phyloP scores from a whole-genome alignment of 2,329 filamentous ascomycete genomes.

The Neonectria faginata region DNA sequence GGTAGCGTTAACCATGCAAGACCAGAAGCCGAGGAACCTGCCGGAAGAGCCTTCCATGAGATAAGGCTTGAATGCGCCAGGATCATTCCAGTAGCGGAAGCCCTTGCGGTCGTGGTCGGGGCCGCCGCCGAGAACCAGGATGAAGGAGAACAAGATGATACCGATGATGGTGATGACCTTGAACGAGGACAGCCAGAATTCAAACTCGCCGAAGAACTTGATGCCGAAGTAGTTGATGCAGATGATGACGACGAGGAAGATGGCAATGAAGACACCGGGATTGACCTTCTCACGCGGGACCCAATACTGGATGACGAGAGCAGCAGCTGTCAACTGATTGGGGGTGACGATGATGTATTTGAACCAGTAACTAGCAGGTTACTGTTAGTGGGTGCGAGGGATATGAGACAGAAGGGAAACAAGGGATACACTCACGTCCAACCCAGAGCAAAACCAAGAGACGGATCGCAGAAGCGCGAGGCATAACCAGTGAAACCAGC shows the following conservation, averaged over 20 bases:
- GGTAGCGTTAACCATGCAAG: constrained; percentile 78
- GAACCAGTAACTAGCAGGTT: constrained; percentile 69
- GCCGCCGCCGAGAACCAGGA: constrained; percentile 74
- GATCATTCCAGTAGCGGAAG: constrained; percentile 74
- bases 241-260: constrained; percentile 73
- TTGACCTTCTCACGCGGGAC: constrained; percentile 73
- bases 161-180: constrained; percentile 76
- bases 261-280: constrained; percentile 82
- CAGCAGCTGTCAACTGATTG: constrained; percentile 85
- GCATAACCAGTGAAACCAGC: constrained; percentile 87
- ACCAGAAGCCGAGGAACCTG: constrained; percentile 74
- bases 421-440: constrained; percentile 68
- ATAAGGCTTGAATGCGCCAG: constrained; percentile 59
- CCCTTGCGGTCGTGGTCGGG: constrained; percentile 71
- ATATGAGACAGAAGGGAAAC: background rate
- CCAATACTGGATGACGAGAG: constrained; percentile 85
- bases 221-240: constrained; percentile 78
- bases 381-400: constrained; percentile 26
- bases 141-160: constrained; percentile 73
- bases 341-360: constrained; percentile 90
- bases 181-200: constrained; percentile 73
- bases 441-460: constrained; percentile 82
- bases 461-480: constrained; percentile 81
- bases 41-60: constrained; percentile 52
- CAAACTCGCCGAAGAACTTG: constrained; percentile 74